These are phyloP conservation scores for Sugiyamaella neomexicana DNA, from an alignment of 1,139 yeast genomes.

Conservation along the genomic window DNA sequence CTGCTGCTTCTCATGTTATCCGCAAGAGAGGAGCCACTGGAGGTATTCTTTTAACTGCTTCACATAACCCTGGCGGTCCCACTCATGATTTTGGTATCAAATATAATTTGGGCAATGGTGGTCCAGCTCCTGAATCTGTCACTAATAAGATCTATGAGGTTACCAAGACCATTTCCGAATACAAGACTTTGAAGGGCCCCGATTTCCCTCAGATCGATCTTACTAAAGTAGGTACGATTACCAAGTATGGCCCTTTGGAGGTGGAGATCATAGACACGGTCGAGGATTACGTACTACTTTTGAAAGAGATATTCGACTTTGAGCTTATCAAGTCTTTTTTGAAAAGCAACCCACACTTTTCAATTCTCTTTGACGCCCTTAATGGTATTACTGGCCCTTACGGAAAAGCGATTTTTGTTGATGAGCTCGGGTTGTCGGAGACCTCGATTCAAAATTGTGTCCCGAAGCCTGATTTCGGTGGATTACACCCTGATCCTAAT, in stretches of 20 bases:
- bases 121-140: slow-evolving; percentile 98
- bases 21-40: slow-evolving; percentile 81
- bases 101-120: slow-evolving; percentile 93
- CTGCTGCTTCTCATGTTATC: slow-evolving; percentile 92
- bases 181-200: slow-evolving; percentile 49
- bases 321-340: slow-evolving; percentile 74
- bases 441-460: slow-evolving; percentile 71
- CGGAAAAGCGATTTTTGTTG: slow-evolving; percentile 78
- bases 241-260: slow-evolving; percentile 50
- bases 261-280: slow-evolving; percentile 86
- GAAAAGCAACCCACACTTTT: slow-evolving; percentile 56
- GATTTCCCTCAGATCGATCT: slow-evolving; percentile 65
- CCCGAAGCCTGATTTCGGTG: slow-evolving; percentile 92
- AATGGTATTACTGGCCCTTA: slow-evolving; percentile 98
- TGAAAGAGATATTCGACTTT: slow-evolving; percentile 88
- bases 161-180: slow-evolving; percentile 58
- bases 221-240: slow-evolving; percentile 52
- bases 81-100: slow-evolving; percentile 90
- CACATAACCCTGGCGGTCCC: slow-evolving; percentile 99
- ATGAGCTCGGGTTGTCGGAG: slow-evolving; percentile 76
- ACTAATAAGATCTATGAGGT: slow-evolving; percentile 82
- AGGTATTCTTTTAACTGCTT: slow-evolving; percentile 93
- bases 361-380: slow-evolving; percentile 81
- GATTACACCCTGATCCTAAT: slow-evolving; percentile 97
- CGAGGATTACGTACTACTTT: slow-evolving; percentile 68